Evolutionary conservation across 805 yeast species (phyloP).

Genomic region (Candida maltosa): DNA sequence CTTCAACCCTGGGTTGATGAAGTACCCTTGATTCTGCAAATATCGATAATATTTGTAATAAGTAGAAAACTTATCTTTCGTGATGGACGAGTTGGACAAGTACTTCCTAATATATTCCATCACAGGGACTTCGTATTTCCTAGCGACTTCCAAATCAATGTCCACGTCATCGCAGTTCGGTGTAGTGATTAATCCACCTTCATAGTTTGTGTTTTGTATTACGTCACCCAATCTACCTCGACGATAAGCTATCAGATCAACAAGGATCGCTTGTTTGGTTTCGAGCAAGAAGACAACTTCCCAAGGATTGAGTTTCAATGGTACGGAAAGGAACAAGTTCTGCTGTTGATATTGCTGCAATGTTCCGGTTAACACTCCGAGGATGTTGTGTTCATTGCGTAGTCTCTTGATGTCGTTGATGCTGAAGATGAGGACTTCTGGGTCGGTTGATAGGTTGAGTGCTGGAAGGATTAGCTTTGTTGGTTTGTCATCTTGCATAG

Average conservation of each 20-base stretch:
- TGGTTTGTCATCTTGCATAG: too few relatives aligned
- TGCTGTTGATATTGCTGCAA: slow-evolving; percentile 89
- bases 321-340: slow-evolving; percentile 80
- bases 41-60: slow-evolving; percentile 26
- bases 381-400: slow-evolving; percentile 55
- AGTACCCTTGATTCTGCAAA: slow-evolving; percentile 46
- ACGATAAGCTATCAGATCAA: slow-evolving; percentile 32
- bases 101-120: slow-evolving; percentile 4
- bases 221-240: too few relatives aligned
- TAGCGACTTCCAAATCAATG: background rate
- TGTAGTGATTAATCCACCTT: slow-evolving; percentile 1
- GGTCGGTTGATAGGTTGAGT: slow-evolving; percentile 6
- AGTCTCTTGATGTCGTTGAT: slow-evolving; percentile 50
- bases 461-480: slow-evolving; percentile 7
- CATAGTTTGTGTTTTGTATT: background rate
- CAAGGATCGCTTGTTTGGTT: slow-evolving; percentile 38
- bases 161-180: slow-evolving; percentile 1
- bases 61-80: slow-evolving; percentile 3
- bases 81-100: background rate
- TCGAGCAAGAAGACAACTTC: slow-evolving; percentile 68
- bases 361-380: slow-evolving; percentile 81
- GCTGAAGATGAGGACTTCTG: slow-evolving; percentile 55
- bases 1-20: slow-evolving; percentile 77
- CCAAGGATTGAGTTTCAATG: slow-evolving; percentile 68
- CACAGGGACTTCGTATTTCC: background rate